Percentiles rank a stretch among this genome's conserved stretches.
Evolutionary conservation across 2,329 filamentous ascomycete genomes (phyloP).

Genomic region (Monilinia vaccinii-corymbosi): DNA sequence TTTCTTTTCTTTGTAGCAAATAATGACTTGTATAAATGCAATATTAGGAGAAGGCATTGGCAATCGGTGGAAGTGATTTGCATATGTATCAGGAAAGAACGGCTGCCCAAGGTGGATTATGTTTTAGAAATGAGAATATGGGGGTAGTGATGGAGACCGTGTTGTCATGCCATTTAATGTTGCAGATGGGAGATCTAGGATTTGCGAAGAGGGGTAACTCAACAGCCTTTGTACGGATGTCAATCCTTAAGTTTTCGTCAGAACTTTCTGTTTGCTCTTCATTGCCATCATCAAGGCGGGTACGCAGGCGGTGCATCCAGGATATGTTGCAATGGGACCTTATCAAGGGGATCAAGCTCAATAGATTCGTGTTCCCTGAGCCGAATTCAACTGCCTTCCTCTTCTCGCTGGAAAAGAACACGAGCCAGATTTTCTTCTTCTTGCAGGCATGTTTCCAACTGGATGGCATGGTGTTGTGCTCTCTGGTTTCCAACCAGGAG

Average conservation of each 20-base stretch:
- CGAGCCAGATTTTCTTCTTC: slow-evolving; percentile 49
- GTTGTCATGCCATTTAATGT: slow-evolving; percentile 78
- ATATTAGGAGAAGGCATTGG: slow-evolving; percentile 36
- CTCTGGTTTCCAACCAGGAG: slow-evolving; percentile 50
- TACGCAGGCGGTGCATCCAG: slow-evolving; percentile 52
- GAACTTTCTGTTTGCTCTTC: background rate
- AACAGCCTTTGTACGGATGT: slow-evolving; percentile 69
- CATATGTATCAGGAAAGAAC: slow-evolving; percentile 59
- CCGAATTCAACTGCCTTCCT: slow-evolving; percentile 56
- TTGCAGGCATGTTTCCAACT: slow-evolving; percentile 41
- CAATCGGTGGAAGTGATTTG: slow-evolving; percentile 23
- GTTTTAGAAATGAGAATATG: slow-evolving; percentile 77
- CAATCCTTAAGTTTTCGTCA: slow-evolving; percentile 34
- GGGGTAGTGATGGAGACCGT: slow-evolving; percentile 71
- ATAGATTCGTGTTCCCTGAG: slow-evolving; percentile 55
- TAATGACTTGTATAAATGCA: no score
- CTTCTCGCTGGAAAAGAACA: slow-evolving; percentile 56
- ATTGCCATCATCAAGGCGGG: slow-evolving; percentile 27
- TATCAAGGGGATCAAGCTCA: slow-evolving; percentile 63
- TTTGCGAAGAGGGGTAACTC: slow-evolving; percentile 67
- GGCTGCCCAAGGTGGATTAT: slow-evolving; percentile 51
- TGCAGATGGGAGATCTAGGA: slow-evolving; percentile 75
- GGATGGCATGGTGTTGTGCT: slow-evolving; percentile 50
- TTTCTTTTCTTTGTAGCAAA: no score
- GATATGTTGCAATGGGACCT: slow-evolving; percentile 53